Percentiles rank a stretch among this genome's conserved stretches.
These are phyloP conservation scores for Neofusicoccum cordaticola DNA, from an alignment of 2,329 filamentous ascomycete species.

Conservation along the genomic window DNA sequence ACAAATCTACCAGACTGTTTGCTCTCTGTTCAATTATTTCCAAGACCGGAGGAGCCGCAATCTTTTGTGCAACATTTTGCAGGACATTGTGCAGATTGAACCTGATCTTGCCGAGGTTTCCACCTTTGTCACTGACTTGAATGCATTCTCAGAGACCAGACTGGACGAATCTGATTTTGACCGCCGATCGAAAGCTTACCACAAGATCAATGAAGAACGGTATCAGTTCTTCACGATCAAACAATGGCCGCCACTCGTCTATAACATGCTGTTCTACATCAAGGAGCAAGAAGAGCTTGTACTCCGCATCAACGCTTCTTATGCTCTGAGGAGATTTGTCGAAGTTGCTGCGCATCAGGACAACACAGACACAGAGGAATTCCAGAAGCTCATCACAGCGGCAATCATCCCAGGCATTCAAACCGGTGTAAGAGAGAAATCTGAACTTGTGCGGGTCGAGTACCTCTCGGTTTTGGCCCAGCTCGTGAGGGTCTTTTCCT, in stretches of 20 bases:
- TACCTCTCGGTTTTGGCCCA: constrained; percentile 76
- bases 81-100: constrained; percentile 66
- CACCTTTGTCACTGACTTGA: constrained; percentile 71
- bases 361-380: constrained; percentile 47
- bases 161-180: constrained; percentile 90
- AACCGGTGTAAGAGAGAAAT: constrained; percentile 70
- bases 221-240: constrained; percentile 59
- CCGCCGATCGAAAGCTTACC: constrained; percentile 73
- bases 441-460: constrained; percentile 81
- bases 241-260: constrained; percentile 84
- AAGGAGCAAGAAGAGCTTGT: constrained; percentile 84
- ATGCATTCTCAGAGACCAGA: constrained; percentile 69
- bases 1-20: constrained; percentile 69
- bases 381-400: constrained; percentile 58
- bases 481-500: constrained; percentile 67
- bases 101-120: constrained; percentile 61
- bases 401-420: constrained; percentile 75
- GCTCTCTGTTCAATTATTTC: constrained; percentile 86
- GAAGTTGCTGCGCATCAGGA: constrained; percentile 54
- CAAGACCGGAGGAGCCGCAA: constrained; percentile 75
- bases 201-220: constrained; percentile 63
- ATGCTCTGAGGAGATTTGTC: constrained; percentile 75
- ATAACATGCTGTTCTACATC: constrained; percentile 87
- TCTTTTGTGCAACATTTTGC: constrained; percentile 69
- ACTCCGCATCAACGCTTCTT: constrained; percentile 78